Conservation (phyloP, 108 stramenopile species). For the Stephanodiscus minutulus region DNA sequence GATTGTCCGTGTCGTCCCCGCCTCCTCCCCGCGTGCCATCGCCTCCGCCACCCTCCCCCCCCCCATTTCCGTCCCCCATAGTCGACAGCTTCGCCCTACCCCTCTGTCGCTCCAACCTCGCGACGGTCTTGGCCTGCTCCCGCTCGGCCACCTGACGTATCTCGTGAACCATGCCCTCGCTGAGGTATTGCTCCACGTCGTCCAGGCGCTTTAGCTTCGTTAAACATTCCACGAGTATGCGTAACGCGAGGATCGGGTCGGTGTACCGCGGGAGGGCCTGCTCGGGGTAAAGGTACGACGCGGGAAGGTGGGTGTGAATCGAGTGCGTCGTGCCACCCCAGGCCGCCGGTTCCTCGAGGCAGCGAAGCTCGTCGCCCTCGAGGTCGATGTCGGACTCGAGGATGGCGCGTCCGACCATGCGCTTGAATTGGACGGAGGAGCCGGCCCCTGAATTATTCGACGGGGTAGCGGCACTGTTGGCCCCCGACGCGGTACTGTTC, state of each 20-base stretch:
- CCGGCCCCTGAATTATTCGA: conserved; percentile 2
- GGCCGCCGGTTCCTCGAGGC: conserved; percentile 61
- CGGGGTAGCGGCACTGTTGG: conserved; percentile 1
- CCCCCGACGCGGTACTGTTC: neutral
- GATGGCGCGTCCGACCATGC: conserved; percentile 65
- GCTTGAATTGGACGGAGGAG: conserved; percentile 24
- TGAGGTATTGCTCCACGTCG: conserved; percentile 76
- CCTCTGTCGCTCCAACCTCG: conserved; percentile 60
- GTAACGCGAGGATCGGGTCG: conserved; percentile 74
- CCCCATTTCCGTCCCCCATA: conserved; percentile 15
- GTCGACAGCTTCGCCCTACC: conserved; percentile 11
- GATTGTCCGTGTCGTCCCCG: conserved; percentile 47
- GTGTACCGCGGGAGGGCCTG: conserved; percentile 59
- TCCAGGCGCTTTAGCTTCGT: conserved; percentile 73
- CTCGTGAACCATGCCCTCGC: conserved; percentile 63
- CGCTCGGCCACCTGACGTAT: conserved; percentile 63
- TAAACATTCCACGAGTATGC: conserved; percentile 81
- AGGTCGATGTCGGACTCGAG: conserved; percentile 84
- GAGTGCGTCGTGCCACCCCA: conserved; percentile 20
- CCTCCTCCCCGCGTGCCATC: conserved; percentile 36
- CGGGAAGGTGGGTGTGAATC: conserved; percentile 25
- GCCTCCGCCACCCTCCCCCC: neutral
- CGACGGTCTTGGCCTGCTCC: conserved; percentile 81
- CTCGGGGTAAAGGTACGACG: conserved; percentile 41
- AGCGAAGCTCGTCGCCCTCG: conserved; percentile 80